Conservation (phyloP, 768 basidiomycete genomes). For the Dacryopinax primogenitus region DNA sequence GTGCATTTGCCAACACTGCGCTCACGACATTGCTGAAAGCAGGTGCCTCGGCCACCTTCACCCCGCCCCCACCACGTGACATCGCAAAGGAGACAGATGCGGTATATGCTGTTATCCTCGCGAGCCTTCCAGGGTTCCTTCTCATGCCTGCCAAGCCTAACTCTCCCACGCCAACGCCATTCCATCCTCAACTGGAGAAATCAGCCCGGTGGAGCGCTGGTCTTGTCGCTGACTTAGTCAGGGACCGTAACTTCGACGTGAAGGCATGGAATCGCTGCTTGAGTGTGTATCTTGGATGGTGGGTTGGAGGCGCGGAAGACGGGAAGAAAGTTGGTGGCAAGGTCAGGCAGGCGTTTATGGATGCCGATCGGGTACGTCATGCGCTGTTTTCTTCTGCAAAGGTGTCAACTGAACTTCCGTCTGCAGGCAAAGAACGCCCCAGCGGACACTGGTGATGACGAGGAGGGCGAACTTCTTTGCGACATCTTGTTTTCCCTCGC, state of each 20-base stretch:
- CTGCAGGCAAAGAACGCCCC: slow-evolving; percentile 46
- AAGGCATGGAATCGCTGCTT: slow-evolving; percentile 57
- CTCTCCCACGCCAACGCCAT: slow-evolving; percentile 38
- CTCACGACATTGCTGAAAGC: slow-evolving; percentile 66
- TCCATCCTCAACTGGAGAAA: slow-evolving; percentile 43
- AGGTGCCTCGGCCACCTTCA: slow-evolving; percentile 64
- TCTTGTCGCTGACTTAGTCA: slow-evolving; percentile 63
- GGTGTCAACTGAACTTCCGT: not conserved
- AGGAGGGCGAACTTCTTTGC: slow-evolving; percentile 77
- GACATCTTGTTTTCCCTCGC: slow-evolving; percentile 92
- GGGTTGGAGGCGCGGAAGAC: slow-evolving; percentile 40
- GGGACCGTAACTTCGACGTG: slow-evolving; percentile 39
- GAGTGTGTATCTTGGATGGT: slow-evolving; percentile 56
- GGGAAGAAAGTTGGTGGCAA: slow-evolving; percentile 44
- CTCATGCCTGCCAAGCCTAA: slow-evolving; percentile 31
- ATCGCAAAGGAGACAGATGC: slow-evolving; percentile 48
- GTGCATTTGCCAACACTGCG: slow-evolving; percentile 81
- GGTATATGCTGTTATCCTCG: slow-evolving; percentile 43
- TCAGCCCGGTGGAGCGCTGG: slow-evolving; percentile 61
- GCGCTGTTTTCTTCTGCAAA: not conserved
- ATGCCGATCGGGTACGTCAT: slow-evolving; percentile 46
- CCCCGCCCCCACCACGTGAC: slow-evolving; percentile 59
- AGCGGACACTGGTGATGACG: slow-evolving; percentile 33
- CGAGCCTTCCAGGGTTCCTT: slow-evolving; percentile 43
- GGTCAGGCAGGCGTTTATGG: slow-evolving; percentile 58